Evolutionary conservation across 805 yeast genomes (phyloP).

Genomic region (Candida corydali): DNA sequence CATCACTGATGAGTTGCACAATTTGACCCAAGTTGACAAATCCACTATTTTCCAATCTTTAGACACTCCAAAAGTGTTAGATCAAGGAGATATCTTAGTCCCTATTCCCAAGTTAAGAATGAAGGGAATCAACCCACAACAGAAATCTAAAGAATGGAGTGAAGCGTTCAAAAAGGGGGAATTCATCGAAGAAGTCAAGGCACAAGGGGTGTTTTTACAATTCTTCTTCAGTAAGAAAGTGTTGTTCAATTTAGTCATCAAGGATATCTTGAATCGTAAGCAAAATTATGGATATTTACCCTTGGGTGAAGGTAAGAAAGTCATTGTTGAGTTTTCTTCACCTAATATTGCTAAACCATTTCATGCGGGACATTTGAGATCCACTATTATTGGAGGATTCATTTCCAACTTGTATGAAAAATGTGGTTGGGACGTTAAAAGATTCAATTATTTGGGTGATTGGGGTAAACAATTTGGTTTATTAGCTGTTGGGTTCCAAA

Average conservation of each 20-base stretch:
- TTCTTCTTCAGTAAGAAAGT: conserved; percentile 72
- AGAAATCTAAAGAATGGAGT: conserved; percentile 73
- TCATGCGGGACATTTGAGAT: conserved; percentile 98
- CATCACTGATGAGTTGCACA: conserved; percentile 72
- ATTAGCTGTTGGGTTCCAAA: conserved; percentile 86
- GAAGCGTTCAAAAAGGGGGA: conserved; percentile 68
- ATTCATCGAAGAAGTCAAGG: conserved; percentile 63
- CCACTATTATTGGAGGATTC: conserved; percentile 97
- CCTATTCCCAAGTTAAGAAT: conserved; percentile 86
- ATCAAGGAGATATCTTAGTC: conserved; percentile 87
- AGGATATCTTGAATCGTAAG: conserved; percentile 60
- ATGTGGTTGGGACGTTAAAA: conserved; percentile 86
- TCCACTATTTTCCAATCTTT: conserved; percentile 74
- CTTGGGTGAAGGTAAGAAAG: conserved; percentile 65
- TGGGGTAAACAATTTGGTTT: conserved; percentile 99
- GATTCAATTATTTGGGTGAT: conserved; percentile 95
- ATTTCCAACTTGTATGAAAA: conserved; percentile 84
- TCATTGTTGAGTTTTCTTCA: conserved; percentile 87
- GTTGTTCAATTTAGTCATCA: conserved; percentile 64
- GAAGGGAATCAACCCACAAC: conserved; percentile 76
- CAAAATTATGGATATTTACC: conserved; percentile 71
- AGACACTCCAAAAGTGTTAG: conserved; percentile 81
- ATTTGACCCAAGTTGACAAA: conserved; percentile 68
- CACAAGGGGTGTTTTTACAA: conserved; percentile 89
- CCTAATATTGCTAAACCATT: conserved; percentile 99